Evolutionary conservation across 2,329 filamentous ascomycete species (phyloP).

Genomic region (Hymenoscyphus scutula): DNA sequence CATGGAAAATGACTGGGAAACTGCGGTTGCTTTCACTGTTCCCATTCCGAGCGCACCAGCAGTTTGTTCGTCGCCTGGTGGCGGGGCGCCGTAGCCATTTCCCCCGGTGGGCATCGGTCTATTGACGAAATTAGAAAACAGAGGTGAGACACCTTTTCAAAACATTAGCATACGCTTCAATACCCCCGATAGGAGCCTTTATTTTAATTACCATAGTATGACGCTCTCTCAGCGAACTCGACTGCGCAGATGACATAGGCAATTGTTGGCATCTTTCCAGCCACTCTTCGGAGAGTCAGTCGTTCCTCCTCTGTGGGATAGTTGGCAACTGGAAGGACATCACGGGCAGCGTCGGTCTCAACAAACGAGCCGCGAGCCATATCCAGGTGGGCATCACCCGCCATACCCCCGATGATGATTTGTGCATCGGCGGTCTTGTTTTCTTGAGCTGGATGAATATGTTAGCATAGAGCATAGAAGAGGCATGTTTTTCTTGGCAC

Average conservation of each 20-base stretch:
- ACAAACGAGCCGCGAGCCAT: constrained; percentile 17
- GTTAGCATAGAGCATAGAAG: neutral
- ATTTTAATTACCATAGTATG: constrained; percentile 3
- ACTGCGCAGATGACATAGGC: constrained; percentile 71
- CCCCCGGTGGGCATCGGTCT: constrained; percentile 52
- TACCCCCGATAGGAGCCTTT: neutral
- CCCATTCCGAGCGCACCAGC: constrained; percentile 61
- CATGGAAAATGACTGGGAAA: constrained; percentile 50
- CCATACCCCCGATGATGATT: constrained; percentile 18
- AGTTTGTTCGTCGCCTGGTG: constrained; percentile 26
- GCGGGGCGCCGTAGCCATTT: constrained; percentile 42
- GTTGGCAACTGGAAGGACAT: neutral
- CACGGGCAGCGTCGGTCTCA: neutral
- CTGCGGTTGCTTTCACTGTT: constrained; percentile 50
- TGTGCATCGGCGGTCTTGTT: constrained; percentile 18
- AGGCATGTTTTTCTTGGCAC: neutral
- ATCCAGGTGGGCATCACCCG: constrained; percentile 17
- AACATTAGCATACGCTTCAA: neutral
- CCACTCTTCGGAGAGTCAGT: constrained; percentile 57
- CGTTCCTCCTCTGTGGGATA: constrained; percentile 57
- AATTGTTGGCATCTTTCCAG: constrained; percentile 62
- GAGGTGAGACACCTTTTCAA: constrained; percentile 57
- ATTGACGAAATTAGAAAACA: constrained; percentile 62
- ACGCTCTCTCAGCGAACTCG: constrained; percentile 72
- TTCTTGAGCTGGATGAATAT: constrained; percentile 12